These are phyloP conservation scores for Monosporozyma solicola DNA, from an alignment of 805 yeast genomes.

Conservation along the genomic window DNA sequence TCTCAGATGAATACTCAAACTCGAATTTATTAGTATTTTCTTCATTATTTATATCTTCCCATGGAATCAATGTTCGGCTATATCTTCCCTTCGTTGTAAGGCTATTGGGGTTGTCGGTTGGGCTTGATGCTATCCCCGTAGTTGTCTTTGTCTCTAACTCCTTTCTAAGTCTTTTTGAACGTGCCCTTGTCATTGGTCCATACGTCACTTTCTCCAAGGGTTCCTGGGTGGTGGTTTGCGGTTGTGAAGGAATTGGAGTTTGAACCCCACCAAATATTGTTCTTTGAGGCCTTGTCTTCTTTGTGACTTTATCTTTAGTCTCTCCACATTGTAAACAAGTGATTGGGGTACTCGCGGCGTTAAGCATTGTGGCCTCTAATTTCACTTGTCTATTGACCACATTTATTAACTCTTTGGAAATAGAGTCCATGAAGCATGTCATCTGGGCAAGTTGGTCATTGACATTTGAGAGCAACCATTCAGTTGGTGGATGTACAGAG, in stretches of 20 bases:
- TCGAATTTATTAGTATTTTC: neutral
- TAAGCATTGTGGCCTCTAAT: neutral
- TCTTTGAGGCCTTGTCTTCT: neutral
- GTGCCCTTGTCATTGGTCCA: constrained; percentile 1
- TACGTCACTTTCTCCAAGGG: neutral
- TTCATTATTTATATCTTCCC: constrained; percentile 18
- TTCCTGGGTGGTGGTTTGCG: neutral
- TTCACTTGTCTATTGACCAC: neutral
- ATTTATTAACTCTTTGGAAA: neutral
- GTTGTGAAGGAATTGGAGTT: neutral
- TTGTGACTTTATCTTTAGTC: neutral
- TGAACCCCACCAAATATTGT: neutral
- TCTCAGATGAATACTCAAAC: neutral
- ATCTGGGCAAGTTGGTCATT: constrained; percentile 1
- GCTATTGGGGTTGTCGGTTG: neutral
- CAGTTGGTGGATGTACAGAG: neutral
- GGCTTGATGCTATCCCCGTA: neutral
- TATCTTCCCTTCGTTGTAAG: constrained; percentile 1
- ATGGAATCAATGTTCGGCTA: constrained; percentile 23
- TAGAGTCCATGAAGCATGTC: neutral
- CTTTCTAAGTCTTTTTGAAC: neutral
- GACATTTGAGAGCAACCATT: neutral
- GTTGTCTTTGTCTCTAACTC: neutral
- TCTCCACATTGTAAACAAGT: neutral
- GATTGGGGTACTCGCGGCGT: neutral